phyloP scores from a whole-genome alignment of 768 basidiomycete species.

The Gloeopeniophorella convolvens region DNA sequence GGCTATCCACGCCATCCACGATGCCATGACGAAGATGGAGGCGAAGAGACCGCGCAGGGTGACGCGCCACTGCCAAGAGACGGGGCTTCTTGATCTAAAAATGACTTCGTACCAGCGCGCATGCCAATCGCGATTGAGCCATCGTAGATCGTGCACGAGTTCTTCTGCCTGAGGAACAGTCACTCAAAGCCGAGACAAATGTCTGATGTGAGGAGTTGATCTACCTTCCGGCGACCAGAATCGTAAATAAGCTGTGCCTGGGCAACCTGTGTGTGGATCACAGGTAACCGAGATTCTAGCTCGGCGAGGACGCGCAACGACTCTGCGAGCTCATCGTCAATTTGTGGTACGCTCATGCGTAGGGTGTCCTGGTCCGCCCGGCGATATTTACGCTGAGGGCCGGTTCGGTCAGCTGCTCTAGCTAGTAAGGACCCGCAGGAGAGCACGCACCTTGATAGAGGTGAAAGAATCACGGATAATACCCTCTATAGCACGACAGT shows the following conservation, averaged over 20 bases:
- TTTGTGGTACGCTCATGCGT: conserved; percentile 53
- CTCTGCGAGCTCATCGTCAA: conserved; percentile 53
- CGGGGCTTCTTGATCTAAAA: conserved; percentile 66
- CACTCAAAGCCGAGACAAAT: conserved; percentile 1
- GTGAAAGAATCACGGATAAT: conserved; percentile 58
- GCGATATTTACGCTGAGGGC: conserved; percentile 45
- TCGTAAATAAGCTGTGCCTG: conserved; percentile 64
- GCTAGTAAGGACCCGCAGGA: background rate
- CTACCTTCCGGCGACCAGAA: conserved; percentile 61
- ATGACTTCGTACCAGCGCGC: conserved; percentile 69
- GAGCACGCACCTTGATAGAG: conserved; percentile 48
- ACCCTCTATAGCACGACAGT: conserved; percentile 67
- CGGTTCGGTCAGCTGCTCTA: background rate
- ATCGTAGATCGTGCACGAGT: conserved; percentile 58
- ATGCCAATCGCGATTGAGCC: conserved; percentile 75
- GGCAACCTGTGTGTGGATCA: conserved; percentile 51
- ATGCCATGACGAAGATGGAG: conserved; percentile 47
- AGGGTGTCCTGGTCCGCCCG: conserved; percentile 51
- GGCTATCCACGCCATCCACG: conserved; percentile 53
- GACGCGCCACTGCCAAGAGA: conserved; percentile 64
- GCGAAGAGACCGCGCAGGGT: conserved; percentile 41
- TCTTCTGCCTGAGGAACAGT: conserved; percentile 44
- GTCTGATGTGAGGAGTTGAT: conserved; percentile 5
- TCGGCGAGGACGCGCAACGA: conserved; percentile 52
- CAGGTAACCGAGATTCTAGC: conserved; percentile 54